Evolutionary conservation across 2,329 filamentous ascomycete genomes (phyloP).

Genomic region (Exophiala lecanii-corni): DNA sequence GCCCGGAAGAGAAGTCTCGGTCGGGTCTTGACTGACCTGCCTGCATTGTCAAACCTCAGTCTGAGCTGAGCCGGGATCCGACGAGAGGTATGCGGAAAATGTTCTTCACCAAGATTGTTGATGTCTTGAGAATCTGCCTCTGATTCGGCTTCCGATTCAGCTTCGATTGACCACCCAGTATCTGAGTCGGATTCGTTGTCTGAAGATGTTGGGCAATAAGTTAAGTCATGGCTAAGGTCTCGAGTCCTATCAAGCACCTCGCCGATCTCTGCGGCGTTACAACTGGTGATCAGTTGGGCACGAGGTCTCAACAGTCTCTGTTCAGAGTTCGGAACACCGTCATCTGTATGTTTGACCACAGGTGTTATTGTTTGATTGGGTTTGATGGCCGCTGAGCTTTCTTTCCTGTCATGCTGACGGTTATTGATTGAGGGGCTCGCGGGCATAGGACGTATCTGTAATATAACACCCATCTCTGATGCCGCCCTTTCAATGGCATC

Average conservation of each 20-base stretch:
- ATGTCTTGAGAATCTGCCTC: background rate
- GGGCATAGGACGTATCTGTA: background rate
- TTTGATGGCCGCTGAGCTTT: too few species aligned
- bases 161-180: background rate
- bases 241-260: too few species aligned
- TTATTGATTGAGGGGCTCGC: too few species aligned
- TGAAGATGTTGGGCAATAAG: background rate
- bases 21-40: background rate
- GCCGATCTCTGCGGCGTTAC: too few species aligned
- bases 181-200: background rate
- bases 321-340: too few species aligned
- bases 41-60: constrained; percentile 4
- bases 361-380: too few species aligned
- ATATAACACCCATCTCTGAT: background rate
- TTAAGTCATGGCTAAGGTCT: background rate
- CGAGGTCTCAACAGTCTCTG: too few species aligned
- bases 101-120: background rate
- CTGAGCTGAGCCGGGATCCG: constrained; percentile 4
- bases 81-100: background rate
- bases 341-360: too few species aligned
- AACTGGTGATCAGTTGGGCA: too few species aligned
- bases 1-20: constrained; percentile 15
- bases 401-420: too few species aligned
- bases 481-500: background rate
- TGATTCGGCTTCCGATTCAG: background rate